Percentiles rank a stretch among this genome's conserved stretches.
These are phyloP conservation scores for Acanthamoeba sp. DNA, from an alignment of 208 protist genomes.

Conservation along the genomic window DNA sequence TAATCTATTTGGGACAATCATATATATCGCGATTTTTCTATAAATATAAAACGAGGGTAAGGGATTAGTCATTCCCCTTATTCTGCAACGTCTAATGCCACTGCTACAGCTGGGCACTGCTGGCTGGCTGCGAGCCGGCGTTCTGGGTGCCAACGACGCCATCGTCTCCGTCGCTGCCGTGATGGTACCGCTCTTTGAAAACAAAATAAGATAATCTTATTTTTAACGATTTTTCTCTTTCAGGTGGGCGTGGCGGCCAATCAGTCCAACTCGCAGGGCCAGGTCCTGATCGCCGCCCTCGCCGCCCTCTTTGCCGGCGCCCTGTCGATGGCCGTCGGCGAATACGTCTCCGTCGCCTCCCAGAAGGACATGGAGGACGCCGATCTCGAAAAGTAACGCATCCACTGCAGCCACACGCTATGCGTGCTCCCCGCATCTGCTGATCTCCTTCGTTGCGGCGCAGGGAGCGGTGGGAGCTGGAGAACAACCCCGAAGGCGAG, in stretches of 20 bases:
- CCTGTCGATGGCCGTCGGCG: constrained; percentile 75
- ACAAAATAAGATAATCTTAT: not conserved
- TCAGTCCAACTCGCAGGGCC: not conserved
- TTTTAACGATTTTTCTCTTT: not conserved
- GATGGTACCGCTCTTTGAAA: not conserved
- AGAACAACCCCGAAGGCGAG: constrained; percentile 48
- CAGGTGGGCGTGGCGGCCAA: constrained; percentile 24
- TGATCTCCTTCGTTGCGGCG: not conserved
- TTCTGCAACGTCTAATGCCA: too few species aligned
- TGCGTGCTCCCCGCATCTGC: not conserved
- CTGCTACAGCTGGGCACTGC: constrained; percentile 12
- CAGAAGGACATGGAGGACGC: constrained; percentile 74
- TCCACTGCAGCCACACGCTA: not conserved
- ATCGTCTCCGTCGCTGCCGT: constrained; percentile 73
- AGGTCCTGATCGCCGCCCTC: constrained; percentile 60
- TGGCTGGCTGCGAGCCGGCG: constrained; percentile 61
- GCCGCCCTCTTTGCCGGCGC: constrained; percentile 69
- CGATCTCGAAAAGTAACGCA: constrained; percentile 68
- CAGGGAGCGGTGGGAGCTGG: constrained; percentile 56
- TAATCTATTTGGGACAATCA: too few species aligned
- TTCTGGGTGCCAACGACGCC: constrained; percentile 70
- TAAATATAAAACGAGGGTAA: too few species aligned
- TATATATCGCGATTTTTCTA: too few species aligned
- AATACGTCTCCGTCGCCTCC: constrained; percentile 73
- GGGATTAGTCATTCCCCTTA: too few species aligned